A percentile compares a stretch with the other conserved stretches of the same genome.
phyloP scores from a whole-genome alignment of 768 basidiomycete species.

The Naematelia aurantialba region DNA sequence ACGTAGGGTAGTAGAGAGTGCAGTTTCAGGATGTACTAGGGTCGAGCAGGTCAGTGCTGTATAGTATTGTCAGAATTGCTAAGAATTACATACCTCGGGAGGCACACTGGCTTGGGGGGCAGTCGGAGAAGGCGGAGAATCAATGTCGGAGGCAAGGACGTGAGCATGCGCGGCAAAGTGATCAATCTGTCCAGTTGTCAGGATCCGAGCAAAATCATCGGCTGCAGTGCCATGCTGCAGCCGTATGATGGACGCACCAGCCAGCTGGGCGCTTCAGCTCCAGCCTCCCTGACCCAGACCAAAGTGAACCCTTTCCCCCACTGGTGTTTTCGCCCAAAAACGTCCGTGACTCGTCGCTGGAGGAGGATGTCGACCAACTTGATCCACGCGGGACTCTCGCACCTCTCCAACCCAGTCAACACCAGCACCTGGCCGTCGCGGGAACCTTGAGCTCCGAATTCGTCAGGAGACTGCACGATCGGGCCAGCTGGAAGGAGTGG shows the following conservation, averaged over 20 bases:
- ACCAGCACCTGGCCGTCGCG: conserved; percentile 28
- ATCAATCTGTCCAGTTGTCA: conserved; percentile 8
- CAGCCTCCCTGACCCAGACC: conserved; percentile 36
- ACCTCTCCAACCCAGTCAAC: conserved; percentile 28
- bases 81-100: neutral
- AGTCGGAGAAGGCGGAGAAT: neutral
- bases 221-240: neutral
- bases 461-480: neutral
- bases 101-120: neutral
- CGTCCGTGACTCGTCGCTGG: conserved; percentile 6
- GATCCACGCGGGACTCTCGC: conserved; percentile 19
- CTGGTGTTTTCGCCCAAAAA: conserved; percentile 3
- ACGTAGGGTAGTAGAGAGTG: conserved; percentile 27
- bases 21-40: conserved; percentile 27
- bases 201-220: neutral
- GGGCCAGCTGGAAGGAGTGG: neutral
- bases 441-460: neutral
- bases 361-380: conserved; percentile 28
- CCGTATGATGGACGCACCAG: too few relatives aligned
- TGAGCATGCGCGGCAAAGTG: conserved; percentile 6
- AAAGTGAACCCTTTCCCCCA: conserved; percentile 17
- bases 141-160: conserved; percentile 9
- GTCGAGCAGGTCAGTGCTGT: neutral
- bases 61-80: too few relatives aligned
- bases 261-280: conserved; percentile 26